Evolutionary conservation across 1,284 basidiomycete species (phyloP), one percentile per base, ranked within the genome.

Genomic region (Xerocomus amazonicus): DNA sequence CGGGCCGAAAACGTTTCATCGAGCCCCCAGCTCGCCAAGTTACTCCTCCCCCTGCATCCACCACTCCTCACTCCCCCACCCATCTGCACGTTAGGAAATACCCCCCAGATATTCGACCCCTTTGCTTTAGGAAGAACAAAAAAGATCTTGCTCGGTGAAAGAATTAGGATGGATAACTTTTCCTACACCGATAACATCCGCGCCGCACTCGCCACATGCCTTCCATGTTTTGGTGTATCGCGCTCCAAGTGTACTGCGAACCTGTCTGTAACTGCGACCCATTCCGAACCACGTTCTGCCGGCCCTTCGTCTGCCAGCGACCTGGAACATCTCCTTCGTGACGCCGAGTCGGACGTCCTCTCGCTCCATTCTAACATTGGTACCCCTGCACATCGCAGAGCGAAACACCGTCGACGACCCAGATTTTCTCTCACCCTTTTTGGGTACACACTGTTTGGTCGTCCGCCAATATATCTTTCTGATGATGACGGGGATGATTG

Each of bases 351-450:
- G 17, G 84, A 84, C 52, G 79, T 74, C 12, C 72, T 84, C 47
- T 87, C 84, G 1, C 62, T 87, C 32, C 83, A 86, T 61, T 84
- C 84, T 3, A 82, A 84, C 59, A 60, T 79, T 7, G 82, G 80
- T 8, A 61, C 66, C 7, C 35, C 59, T 9, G 14, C 31, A 6
- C 59, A 62, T 10, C 59, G 70, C 9, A 67, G 70, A 45, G 60
- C 63, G 50, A 67, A 59, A 45, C 66, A 59, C 41, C 66, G 65
- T 52, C 71, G 70, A 53, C 64, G 67, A 1, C 60, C 56, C 61
- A 73, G 56, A 59, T 63, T 47, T 76, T 85, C 62, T 65, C 77
- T 85, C 56, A 75, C 73, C 14, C 57, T 87, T 3, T 84, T 85
- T 53, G 85, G 84, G 6, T 82, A 70, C 56, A 72, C 81, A 51